Base-by-base conservation (phyloP, 2,329 filamentous ascomycete species). In the Sclerotinia trifoliorum region DNA sequence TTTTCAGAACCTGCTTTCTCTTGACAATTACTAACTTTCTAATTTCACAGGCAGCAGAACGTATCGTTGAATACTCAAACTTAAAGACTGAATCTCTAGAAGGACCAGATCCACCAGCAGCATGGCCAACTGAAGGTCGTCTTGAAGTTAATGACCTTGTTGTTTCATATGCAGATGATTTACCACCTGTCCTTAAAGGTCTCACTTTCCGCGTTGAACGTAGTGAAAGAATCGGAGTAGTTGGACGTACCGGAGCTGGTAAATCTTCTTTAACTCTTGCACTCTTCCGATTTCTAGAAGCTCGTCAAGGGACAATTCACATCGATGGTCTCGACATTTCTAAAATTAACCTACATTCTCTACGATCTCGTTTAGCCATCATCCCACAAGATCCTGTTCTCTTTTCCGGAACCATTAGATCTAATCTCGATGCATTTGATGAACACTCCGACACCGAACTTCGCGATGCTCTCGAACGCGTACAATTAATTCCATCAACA, bases 361-460 rank as follows among this genome's bases (percentile, higher is more conserved):
- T 95, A 15, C 86, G 92, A 32, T 89, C 86, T n/a, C 84, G 90
- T 0, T 79, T 95, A 0, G 90, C 90, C 49, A 94, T 95, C 72
- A 94, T 95, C 66, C 91, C 92, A 1, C 90, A 93, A 79, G 91
- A 94, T 72, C 91, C 92, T 0, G 90, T 94, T 1, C 83, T 95
- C 8, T 94, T 95, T 79, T 91, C 89, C 0, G 92, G 92, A 29
- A 93, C 91, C 0, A 81, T 95, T 26, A 84, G 91, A 54, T 87
- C 84, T 55, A 94, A 94, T 74, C 83, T 95, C 5, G 92, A 95
- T 75, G 89, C 91, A 0, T 93, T 94, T 73, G 83, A 89, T 66
- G 82, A 90, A 69, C 86, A 92, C 75, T 84, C 82, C 1, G 91
- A 94, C 71, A 81, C 80, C 0, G 88, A 91, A 74, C 85, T 95